Base-by-base conservation (phyloP, 805 yeast species). In the Starmerella bombicola region DNA sequence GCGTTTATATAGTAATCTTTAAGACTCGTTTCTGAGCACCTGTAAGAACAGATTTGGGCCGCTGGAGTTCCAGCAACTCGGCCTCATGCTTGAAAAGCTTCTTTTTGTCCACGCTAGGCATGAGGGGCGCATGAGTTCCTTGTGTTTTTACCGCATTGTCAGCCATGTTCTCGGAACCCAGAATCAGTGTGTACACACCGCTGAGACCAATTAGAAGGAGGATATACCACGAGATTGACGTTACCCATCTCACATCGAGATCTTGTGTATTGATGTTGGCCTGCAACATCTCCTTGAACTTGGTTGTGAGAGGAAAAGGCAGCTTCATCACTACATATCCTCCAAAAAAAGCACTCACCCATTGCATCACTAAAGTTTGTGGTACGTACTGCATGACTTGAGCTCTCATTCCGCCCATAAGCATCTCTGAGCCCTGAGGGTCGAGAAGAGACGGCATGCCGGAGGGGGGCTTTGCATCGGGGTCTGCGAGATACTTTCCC, bases 151-250 rank as follows among this genome's bases (percentile, higher is more conserved):
- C 61, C 3, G 25, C 4, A 47, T 43, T 40, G 17, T 41, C 24
- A 9, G 51, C 51, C 30, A 35, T 23, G 47, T 59, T 59, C 26
- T 46, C 45, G 23, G 45, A 74, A 10, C 75, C 76, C 49, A 83
- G 69, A 6, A 85, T 48, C 39, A 88, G 68, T 29, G 80, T 70
- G 57, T 78, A 80, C 1, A 91, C 76, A 0, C 95, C 80, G 50
- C 74, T 73, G 45, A 91, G 68, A 22, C 97, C 97, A 37, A 86
- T 60, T 46, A 84, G 72, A 41, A 84, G 81, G 40, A 88, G 80
- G 58, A 91, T 82, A 59, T 88, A 91, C 97, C 97, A 91, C 4
- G 96, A 84, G 17, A 91, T 79, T 3, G 95, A 77, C 28, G 91
- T 78, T 15, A 91, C 97, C 75, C 94, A 91, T 21, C 93, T 66